Base-by-base conservation (phyloP, 768 basidiomycete species). In the Mycena capillaripes region DNA sequence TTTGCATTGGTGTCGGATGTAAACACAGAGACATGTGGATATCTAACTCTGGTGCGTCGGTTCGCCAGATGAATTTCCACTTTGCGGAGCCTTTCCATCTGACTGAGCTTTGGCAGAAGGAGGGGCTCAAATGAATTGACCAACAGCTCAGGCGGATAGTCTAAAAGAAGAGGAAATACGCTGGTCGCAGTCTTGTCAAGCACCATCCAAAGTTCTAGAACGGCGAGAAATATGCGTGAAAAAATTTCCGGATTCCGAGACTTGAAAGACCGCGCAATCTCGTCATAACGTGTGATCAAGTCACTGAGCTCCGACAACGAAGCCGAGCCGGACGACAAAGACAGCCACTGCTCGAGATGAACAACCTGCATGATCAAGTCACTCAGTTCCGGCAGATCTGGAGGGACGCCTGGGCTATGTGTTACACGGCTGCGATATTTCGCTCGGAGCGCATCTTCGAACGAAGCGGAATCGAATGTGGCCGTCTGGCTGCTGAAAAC, bases 141-240 rank as follows among this genome's bases (percentile, higher is more conserved):
- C 0, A 86, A 81, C 0, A 90, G 76, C 68, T 87, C 87, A 0
- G 89, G 87, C 14, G 87, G 85, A 64, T 87, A 89, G 6, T 84
- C 77, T 0, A 48, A 50, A 7, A 90, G 76, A 12, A 89, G 79
- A 3, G 88, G 85, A 42, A 78, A 76, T 27, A 80, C 76, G 21
- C 44, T 46, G 23, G 84, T 76, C 2, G 77, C 80, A 17, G 85
- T 36, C 29, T 72, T 80, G 72, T 89, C 88, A 7, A 89, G 78
- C 0, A 83, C 85, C 1, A 86, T 79, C 89, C 89, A 89, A 21
- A 89, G 79, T 36, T 88, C 84, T 27, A 89, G 74, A 36, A 84
- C 69, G 6, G 85, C 85, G 55, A 90, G 75, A 48, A 89, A 71
- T 82, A 89, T 86, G 2, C 84, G 63, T 0, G 87, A 88, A 5